These are phyloP conservation scores for Ceratocystis alfenasii DNA, from an alignment of 2,329 filamentous ascomycete genomes.

Conservation along the genomic window DNA sequence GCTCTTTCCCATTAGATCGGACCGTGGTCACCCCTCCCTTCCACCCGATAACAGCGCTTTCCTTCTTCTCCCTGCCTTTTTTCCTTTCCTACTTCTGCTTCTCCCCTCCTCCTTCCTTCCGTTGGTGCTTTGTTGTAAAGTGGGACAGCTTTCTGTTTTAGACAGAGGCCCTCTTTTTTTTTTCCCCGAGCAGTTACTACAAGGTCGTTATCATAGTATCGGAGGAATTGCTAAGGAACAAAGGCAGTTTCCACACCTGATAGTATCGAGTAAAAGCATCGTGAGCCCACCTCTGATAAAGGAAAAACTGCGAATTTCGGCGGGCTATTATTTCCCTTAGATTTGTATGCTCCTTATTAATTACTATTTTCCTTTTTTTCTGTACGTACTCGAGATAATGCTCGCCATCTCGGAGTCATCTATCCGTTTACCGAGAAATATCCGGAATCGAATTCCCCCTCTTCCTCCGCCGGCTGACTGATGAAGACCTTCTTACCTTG, in stretches of 20 bases:
- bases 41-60: slow-evolving; percentile 12
- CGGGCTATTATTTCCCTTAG: neutral
- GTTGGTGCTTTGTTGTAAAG: slow-evolving; percentile 8
- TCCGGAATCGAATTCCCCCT: neutral
- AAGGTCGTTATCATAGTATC: slow-evolving; percentile 1
- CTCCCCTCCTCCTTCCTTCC: neutral
- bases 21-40: slow-evolving; percentile 10
- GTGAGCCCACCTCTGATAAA: neutral
- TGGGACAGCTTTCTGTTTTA: slow-evolving; percentile 1
- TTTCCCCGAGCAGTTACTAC: neutral
- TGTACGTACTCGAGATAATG: neutral
- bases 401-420: neutral
- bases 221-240: neutral
- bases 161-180: slow-evolving; percentile 1
- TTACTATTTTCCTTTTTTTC: neutral
- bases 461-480: neutral
- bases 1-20: slow-evolving; percentile 4
- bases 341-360: neutral
- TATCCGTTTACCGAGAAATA: slow-evolving; percentile 10
- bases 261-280: slow-evolving; percentile 15
- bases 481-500: neutral
- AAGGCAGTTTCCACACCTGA: slow-evolving; percentile 14
- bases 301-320: neutral
- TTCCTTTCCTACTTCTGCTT: neutral
- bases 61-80: neutral